phyloP scores from a whole-genome alignment of 768 basidiomycete genomes.

The Tulasnella sp. region DNA sequence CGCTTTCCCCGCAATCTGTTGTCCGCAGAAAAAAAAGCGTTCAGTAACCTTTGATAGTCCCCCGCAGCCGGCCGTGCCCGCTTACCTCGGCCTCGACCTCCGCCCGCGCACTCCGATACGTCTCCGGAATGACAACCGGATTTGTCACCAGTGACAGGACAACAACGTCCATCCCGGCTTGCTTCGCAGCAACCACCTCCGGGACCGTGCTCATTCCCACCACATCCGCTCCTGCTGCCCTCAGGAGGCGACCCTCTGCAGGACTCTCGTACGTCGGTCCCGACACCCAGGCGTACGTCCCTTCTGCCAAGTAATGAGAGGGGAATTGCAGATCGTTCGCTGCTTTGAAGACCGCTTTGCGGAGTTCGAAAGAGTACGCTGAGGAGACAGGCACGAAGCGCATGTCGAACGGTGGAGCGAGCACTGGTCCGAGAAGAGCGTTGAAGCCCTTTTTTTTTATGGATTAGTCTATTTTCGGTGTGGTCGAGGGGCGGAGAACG shows the following conservation, averaged over 20 bases:
- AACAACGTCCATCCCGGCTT: conserved; percentile 70
- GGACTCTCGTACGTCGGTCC: conserved; percentile 89
- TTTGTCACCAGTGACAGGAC: conserved; percentile 86
- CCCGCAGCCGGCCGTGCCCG: conserved; percentile 13
- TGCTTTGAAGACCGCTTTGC: conserved; percentile 69
- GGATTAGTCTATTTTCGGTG: neutral
- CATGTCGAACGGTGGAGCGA: conserved; percentile 51
- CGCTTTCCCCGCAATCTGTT: conserved; percentile 59
- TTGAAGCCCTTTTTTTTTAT: conserved; percentile 55
- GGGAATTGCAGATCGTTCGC: conserved; percentile 58
- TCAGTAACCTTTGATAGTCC: neutral
- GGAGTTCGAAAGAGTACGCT: conserved; percentile 69
- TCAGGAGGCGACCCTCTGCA: conserved; percentile 76
- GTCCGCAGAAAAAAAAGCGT: conserved; percentile 8
- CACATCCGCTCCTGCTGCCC: conserved; percentile 75
- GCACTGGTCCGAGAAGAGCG: conserved; percentile 69
- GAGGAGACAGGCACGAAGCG: conserved; percentile 83
- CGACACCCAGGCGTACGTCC: conserved; percentile 84
- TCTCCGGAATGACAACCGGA: conserved; percentile 68
- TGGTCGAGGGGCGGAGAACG: neutral
- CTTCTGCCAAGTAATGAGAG: conserved; percentile 63
- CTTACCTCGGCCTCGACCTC: conserved; percentile 74
- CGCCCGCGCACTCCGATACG: conserved; percentile 63
- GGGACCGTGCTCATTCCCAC: conserved; percentile 94
- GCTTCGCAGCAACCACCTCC: conserved; percentile 75